phyloP scores from a whole-genome alignment of 208 protist genomes.

The Leptomonas pyrrhocoris region DNA sequence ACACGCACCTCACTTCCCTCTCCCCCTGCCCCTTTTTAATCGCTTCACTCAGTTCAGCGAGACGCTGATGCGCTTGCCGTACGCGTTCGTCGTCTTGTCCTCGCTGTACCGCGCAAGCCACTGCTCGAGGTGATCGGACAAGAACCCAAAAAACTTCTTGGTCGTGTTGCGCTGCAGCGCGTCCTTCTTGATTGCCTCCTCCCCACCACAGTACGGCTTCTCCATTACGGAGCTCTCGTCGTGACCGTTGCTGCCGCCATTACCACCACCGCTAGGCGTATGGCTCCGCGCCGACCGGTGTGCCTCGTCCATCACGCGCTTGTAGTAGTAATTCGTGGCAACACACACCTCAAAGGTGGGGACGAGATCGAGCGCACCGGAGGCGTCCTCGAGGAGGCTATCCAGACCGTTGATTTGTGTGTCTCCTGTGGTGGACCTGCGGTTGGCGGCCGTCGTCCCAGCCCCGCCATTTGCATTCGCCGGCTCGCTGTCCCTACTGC shows the following conservation, averaged over 20 bases:
- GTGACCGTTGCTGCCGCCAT: background rate
- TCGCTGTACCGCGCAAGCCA: constrained; percentile 38
- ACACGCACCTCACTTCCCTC: background rate
- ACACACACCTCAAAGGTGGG: constrained; percentile 60
- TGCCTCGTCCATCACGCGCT: constrained; percentile 37
- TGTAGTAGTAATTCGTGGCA: constrained; percentile 73
- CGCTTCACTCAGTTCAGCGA: constrained; percentile 16
- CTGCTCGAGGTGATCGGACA: constrained; percentile 38
- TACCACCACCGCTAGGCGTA: background rate
- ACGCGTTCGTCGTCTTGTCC: constrained; percentile 16
- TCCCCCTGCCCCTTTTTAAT: background rate
- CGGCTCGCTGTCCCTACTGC: constrained; percentile 8
- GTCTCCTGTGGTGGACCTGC: background rate
- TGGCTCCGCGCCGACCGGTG: constrained; percentile 10
- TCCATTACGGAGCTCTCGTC: constrained; percentile 23
- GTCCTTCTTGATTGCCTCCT: constrained; percentile 31
- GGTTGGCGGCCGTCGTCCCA: background rate
- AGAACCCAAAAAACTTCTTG: constrained; percentile 43
- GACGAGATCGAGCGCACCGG: constrained; percentile 10
- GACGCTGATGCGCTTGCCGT: constrained; percentile 35
- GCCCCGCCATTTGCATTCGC: background rate
- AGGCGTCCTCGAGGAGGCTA: background rate
- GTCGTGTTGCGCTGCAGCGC: constrained; percentile 15
- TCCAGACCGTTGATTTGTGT: background rate
- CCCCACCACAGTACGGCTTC: constrained; percentile 54